Evolutionary conservation across 495 filamentous ascomycete species (phyloP), one percentile per base, ranked within the genome.

Genomic region (Opeltia flavorubescens): DNA sequence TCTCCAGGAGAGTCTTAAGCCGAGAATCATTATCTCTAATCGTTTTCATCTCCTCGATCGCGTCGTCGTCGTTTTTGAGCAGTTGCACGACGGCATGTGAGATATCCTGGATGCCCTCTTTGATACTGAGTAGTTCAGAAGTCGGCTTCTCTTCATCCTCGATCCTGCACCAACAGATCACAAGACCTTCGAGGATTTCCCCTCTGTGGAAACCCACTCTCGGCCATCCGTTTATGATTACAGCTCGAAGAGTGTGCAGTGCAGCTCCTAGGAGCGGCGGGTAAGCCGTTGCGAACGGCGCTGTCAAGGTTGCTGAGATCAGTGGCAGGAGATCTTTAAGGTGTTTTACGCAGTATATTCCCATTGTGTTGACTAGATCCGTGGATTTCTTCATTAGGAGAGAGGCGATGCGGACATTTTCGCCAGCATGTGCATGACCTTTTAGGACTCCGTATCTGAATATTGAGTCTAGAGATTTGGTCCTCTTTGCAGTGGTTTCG

Each of bases 181-280:
- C 65, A 0, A 87, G 47, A 0, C 68, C 78, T 36, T 70, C 76
- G 43, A 94, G 49, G 13, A 93, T 62, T 58, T 89, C 83, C n/a
- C 73, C 77, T 23, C 74, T 66, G 66, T 81, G 80, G 34, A 58
- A 55, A 52, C 64, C 69, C 15, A 94, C 62, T 0, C 87, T 68
- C 9, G 84, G 79, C 77, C 91, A 89, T n/a, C 74, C 76, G 36
- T 69, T 80, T 20, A 73, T 50, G n/a, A 94, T 62, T 11, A 84
- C 65, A 0, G 62, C 62, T 41, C 80, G 70, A 24, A 86, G 46
- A 1, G 77, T 65, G 7, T 65, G 53, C 5, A 73, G 57, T 1
- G 80, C 75, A 0, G 71, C 63, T 1, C 65, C 36, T 0, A 93
- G 63, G 0, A 84, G 62, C 2, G 67, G 60, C 0, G 73, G 70